Evolutionary conservation across 768 basidiomycete genomes (phyloP), one percentile per base, ranked within the genome.

Genomic region (Hygrocybe punicea): DNA sequence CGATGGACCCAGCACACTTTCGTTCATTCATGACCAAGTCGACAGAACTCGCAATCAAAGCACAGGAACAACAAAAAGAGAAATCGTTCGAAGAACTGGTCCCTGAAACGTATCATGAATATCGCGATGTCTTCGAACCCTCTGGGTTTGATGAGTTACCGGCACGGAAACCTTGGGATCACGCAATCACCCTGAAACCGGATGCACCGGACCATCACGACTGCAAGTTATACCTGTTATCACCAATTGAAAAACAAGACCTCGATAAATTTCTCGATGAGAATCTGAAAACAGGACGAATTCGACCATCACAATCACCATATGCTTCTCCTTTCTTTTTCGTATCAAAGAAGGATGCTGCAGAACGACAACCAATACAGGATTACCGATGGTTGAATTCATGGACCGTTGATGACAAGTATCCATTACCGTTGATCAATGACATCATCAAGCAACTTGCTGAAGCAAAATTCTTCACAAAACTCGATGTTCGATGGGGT

Each of bases 351-450:
- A 69, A 69, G 49, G 66, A 69, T 55, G 62, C 60, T 1, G 34
- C 34, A 1, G 49, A 52, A 8, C 65, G 71, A 0, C 37, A 57
- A 5, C 70, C 60, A 17, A 64, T 72, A 0, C 72, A 75, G 37
- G 67, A 78, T 46, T 78, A 73, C 50, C 35, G 61, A 23, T 62
- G 63, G 6, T 59, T 78, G 1, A 78, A 78, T 37, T 57, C 67
- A 4, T 63, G 67, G 45, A 76, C 69, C 2, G 56, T 71, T 4
- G 74, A 74, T 23, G 68, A 76, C 53, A 42, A 50, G 1, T 76
- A 77, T 53, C 74, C 73, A 1, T 61, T 78, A 2, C 74, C 74
- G 0, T 60, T 74, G 0, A 70, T 76, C 25, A 33, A 50, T 1
- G 63, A 73, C 6, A 51, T 72, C 14, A 48, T 73, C 17, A 58